These are phyloP conservation scores for Nigrospora osmanthi DNA, from an alignment of 2,329 filamentous ascomycete species.

Conservation along the genomic window DNA sequence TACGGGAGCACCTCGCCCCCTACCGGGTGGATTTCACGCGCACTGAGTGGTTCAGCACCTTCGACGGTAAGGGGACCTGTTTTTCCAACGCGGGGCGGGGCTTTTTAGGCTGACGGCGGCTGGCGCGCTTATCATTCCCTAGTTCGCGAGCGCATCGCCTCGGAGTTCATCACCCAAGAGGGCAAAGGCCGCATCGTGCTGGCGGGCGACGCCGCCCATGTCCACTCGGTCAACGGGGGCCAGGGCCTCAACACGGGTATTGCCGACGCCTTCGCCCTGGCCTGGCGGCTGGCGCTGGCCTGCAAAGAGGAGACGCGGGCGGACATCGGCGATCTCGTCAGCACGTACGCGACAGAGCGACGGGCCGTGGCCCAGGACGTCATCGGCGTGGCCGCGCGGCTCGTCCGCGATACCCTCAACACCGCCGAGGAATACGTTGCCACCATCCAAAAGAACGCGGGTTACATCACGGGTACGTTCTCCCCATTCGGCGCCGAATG, in stretches of 20 bases:
- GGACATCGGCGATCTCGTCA: conserved; percentile 20
- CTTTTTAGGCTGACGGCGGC: too few species aligned
- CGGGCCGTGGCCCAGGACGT: conserved; percentile 33
- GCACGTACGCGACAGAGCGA: conserved; percentile 36
- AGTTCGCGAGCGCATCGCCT: conserved; percentile 34
- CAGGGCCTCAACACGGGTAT: conserved; percentile 53
- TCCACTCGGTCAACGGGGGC: conserved; percentile 46
- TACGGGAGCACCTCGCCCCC: conserved; percentile 34
- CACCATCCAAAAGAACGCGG: conserved; percentile 38
- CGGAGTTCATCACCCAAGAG: conserved; percentile 27
- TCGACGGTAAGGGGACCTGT: conserved; percentile 27
- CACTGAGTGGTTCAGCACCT: conserved; percentile 43
- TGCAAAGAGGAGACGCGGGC: conserved; percentile 14
- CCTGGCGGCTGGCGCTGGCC: conserved; percentile 38
- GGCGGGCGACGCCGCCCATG: conserved; percentile 49
- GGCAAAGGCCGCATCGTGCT: conserved; percentile 39
- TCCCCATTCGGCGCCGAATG: background rate
- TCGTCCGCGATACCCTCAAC: conserved; percentile 35
- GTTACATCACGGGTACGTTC: conserved; percentile 35
- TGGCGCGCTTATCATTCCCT: too few species aligned
- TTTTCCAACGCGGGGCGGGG: too few species aligned
- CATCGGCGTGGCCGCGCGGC: conserved; percentile 35
- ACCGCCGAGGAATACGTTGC: conserved; percentile 36
- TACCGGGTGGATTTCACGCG: conserved; percentile 31
- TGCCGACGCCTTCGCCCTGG: conserved; percentile 45